A percentile compares a stretch with the other conserved stretches of the same genome.
Conservation (phyloP, 805 yeast species). For the Sugiyamaella lignohabitans region DNA sequence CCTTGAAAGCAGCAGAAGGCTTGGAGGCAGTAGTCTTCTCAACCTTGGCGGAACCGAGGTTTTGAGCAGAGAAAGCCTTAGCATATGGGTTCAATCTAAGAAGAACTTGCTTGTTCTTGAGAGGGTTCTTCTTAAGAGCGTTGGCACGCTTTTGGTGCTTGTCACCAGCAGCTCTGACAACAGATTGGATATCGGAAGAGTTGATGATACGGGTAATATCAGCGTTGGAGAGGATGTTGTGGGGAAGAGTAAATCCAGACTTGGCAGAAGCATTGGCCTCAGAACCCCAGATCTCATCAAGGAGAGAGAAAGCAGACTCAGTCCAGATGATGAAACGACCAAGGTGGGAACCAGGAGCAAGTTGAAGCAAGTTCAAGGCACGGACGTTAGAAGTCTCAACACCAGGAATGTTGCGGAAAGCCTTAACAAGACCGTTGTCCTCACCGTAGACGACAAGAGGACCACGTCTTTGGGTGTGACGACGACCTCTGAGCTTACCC, state of each 20-base stretch:
- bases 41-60: constrained; percentile 78
- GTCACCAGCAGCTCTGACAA: constrained; percentile 93
- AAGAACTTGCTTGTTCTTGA: constrained; percentile 97
- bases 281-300: constrained; percentile 96
- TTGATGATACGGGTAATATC: constrained; percentile 96
- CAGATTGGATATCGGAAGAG: constrained; percentile 99
- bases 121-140: constrained; percentile 98
- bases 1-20: constrained; percentile 29
- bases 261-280: constrained; percentile 73
- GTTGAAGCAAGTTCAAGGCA: constrained; percentile 90
- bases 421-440: constrained; percentile 97
- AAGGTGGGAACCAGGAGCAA: constrained; percentile 99
- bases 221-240: constrained; percentile 89
- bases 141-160: constrained; percentile 87
- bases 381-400: constrained; percentile 93
- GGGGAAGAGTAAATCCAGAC: constrained; percentile 87
- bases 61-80: constrained; percentile 89
- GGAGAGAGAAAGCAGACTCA: constrained; percentile 93
- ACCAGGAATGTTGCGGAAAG: constrained; percentile 99
- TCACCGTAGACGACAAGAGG: constrained; percentile 97
- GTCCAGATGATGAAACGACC: constrained; percentile 99
- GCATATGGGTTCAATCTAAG: constrained; percentile 99
- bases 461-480: constrained; percentile 99
- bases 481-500: constrained; percentile 99
- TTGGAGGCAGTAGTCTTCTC: constrained; percentile 47